These are phyloP conservation scores for Solanum sejunctum DNA, from an alignment of 257 asterid genomes.

Conservation along the genomic window DNA sequence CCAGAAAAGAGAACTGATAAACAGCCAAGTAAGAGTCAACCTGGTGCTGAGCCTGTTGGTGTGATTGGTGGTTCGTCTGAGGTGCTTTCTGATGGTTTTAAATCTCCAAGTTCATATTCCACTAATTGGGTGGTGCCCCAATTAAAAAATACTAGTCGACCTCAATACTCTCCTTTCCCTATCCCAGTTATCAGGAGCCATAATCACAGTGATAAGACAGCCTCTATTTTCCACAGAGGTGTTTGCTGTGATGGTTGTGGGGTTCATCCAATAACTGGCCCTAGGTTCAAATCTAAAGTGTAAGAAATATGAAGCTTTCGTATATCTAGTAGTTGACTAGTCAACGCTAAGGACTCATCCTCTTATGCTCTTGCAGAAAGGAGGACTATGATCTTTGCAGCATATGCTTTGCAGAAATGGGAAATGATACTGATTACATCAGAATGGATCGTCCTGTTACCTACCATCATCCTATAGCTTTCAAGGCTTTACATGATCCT, in stretches of 20 bases:
- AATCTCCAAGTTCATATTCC: not conserved
- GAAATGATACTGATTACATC: slow-evolving; percentile 40
- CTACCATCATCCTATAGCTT: slow-evolving; percentile 14
- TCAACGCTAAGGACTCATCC: not conserved
- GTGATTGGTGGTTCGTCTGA: not conserved
- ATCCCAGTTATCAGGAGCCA: slow-evolving; percentile 12
- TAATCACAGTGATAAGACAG: slow-evolving; percentile 17
- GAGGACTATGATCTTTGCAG: slow-evolving; percentile 69
- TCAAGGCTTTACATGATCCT: slow-evolving; percentile 19
- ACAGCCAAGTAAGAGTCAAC: not conserved
- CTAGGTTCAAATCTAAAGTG: slow-evolving; percentile 85
- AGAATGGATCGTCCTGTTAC: slow-evolving; percentile 49
- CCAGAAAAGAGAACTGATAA: not conserved
- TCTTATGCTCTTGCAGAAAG: slow-evolving; percentile 35
- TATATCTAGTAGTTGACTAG: not conserved
- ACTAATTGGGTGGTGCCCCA: slow-evolving; percentile 12
- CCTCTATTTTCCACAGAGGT: slow-evolving; percentile 50
- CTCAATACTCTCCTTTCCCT: slow-evolving; percentile 7
- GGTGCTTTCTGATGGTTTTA: not conserved
- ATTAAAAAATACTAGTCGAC: slow-evolving; percentile 6
- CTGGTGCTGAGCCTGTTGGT: not conserved
- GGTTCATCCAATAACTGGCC: slow-evolving; percentile 66
- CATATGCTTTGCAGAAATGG: slow-evolving; percentile 53
- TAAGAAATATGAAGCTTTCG: slow-evolving; percentile 20
- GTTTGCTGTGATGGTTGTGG: slow-evolving; percentile 89